phyloP scores from a whole-genome alignment of 768 basidiomycete genomes.

The Nidularia sp. region DNA sequence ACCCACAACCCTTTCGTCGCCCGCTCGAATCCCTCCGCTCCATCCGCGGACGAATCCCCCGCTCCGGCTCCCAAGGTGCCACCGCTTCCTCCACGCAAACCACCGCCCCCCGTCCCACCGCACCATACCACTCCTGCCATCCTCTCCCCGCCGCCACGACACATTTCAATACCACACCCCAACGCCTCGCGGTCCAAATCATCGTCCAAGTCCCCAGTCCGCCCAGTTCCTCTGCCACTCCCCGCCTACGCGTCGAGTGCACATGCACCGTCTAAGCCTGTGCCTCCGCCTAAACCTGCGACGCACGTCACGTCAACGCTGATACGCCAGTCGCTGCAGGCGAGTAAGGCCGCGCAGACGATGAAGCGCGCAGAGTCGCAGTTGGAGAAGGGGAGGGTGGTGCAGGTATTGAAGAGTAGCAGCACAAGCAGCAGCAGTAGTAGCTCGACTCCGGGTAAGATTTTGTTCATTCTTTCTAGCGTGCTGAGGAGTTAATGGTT shows the following conservation, averaged over 20 bases:
- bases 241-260: too few relatives aligned
- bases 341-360: slow-evolving; percentile 65
- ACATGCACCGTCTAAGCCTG: too few relatives aligned
- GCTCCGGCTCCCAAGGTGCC: too few relatives aligned
- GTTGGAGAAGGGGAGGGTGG: slow-evolving; percentile 64
- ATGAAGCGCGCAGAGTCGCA: slow-evolving; percentile 67
- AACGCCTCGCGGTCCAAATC: slow-evolving; percentile 10
- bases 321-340: slow-evolving; percentile 71
- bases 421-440: slow-evolving; percentile 2
- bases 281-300: too few relatives aligned
- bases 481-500: not conserved
- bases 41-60: too few relatives aligned
- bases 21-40: too few relatives aligned
- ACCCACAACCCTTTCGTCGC: slow-evolving; percentile 14
- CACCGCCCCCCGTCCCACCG: slow-evolving; percentile 23
- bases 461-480: not conserved
- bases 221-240: slow-evolving; percentile 8
- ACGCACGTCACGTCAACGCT: slow-evolving; percentile 56
- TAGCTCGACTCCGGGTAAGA: too few relatives aligned
- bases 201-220: slow-evolving; percentile 8
- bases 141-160: slow-evolving; percentile 32
- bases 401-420: slow-evolving; percentile 70
- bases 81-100: slow-evolving; percentile 28
- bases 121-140: slow-evolving; percentile 36
- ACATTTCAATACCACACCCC: slow-evolving; percentile 18